phyloP scores from a whole-genome alignment of 2,329 filamentous ascomycete genomes.

The Didymosphaeria variabile region DNA sequence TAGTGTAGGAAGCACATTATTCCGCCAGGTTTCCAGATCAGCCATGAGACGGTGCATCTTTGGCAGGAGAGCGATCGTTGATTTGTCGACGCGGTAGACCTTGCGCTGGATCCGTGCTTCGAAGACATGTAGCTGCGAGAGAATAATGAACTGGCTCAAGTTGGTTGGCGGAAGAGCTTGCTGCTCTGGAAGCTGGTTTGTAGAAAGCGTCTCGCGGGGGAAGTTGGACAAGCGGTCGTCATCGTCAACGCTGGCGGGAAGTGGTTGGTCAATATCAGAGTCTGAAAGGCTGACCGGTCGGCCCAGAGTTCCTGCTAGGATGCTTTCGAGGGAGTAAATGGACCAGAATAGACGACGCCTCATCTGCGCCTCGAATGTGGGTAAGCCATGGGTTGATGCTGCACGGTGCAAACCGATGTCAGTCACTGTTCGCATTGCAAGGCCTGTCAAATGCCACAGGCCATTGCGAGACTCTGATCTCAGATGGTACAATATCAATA shows the following conservation, averaged over 20 bases:
- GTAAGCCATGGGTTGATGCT: conserved; percentile 54
- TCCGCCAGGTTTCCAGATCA: conserved; percentile 59
- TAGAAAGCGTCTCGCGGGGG: conserved; percentile 2
- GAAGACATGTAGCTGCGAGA: conserved; percentile 57
- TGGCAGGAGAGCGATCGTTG: conserved; percentile 54
- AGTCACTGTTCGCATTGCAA: conserved; percentile 63
- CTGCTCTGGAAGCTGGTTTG: conserved; percentile 1
- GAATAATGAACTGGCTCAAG: conserved; percentile 25
- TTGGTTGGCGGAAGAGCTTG: conserved; percentile 12
- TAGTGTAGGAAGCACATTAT: conserved; percentile 46
- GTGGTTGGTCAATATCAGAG: conserved; percentile 60
- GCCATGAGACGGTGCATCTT: conserved; percentile 59
- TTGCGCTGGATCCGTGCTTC: conserved; percentile 62
- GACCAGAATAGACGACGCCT: conserved; percentile 62
- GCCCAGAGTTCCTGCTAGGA: conserved; percentile 61
- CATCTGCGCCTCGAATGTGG: conserved; percentile 56
- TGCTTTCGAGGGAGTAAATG: conserved; percentile 60
- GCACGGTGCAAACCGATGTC: conserved; percentile 62
- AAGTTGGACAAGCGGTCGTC: conserved; percentile 37
- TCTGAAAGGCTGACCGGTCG: conserved; percentile 62
- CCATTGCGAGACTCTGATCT: conserved; percentile 61
- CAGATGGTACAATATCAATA: conserved; percentile 62
- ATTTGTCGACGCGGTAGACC: conserved; percentile 61
- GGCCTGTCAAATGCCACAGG: conserved; percentile 64
- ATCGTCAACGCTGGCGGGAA: conserved; percentile 58